These are phyloP conservation scores for Tinospora cordifolia DNA, from an alignment of 164 flowering plant genomes.

Conservation along the genomic window DNA sequence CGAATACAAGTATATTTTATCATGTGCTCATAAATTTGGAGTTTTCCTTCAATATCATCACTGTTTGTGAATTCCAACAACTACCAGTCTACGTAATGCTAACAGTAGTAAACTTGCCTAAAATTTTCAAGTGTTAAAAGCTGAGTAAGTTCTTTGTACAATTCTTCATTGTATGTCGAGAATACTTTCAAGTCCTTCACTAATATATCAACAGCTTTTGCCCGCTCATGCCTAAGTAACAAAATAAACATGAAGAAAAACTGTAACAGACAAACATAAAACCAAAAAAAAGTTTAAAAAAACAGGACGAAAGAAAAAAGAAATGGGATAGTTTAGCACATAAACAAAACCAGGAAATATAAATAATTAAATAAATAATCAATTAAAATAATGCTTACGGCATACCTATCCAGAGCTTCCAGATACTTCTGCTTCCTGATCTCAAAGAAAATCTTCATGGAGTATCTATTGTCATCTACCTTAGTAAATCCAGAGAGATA, in stretches of 20 bases:
- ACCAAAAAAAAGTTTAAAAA: neutral
- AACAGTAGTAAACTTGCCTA: conserved; percentile 38
- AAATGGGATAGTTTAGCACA: neutral
- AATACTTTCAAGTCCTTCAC: conserved; percentile 77
- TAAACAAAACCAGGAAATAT: neutral
- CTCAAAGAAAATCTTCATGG: conserved; percentile 84
- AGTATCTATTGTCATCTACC: conserved; percentile 75
- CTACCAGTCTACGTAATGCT: too few relatives aligned
- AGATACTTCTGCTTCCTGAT: conserved; percentile 89
- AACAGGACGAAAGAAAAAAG: neutral
- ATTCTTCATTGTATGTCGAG: conserved; percentile 72
- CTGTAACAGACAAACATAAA: neutral
- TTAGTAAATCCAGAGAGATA: conserved; percentile 78
- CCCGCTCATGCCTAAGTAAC: conserved; percentile 56
- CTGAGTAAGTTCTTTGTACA: conserved; percentile 78
- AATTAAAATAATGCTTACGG: neutral
- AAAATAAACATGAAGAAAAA: conserved; percentile 8
- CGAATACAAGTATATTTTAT: neutral
- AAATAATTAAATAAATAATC: neutral
- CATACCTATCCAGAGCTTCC: conserved; percentile 72
- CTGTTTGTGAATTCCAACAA: neutral
- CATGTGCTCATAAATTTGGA: neutral
- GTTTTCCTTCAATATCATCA: neutral
- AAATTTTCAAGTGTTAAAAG: conserved; percentile 66
- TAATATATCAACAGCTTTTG: conserved; percentile 78